These are phyloP conservation scores for Diddensiella transvaalensis DNA, from an alignment of 805 yeast species.

Conservation along the genomic window DNA sequence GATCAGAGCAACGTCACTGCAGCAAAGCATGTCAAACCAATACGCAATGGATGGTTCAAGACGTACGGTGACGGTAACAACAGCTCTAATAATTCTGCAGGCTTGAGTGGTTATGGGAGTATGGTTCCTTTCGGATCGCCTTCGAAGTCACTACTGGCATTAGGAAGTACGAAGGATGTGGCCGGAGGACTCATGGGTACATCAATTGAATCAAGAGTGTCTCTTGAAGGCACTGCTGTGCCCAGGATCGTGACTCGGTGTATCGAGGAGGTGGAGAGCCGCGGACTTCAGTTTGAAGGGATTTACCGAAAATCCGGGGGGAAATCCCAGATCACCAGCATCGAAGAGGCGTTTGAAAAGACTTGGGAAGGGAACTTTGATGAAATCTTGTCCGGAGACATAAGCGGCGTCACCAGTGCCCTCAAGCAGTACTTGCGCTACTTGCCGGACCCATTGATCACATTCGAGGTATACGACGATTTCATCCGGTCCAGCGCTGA, in stretches of 20 bases:
- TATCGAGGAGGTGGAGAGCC: constrained; percentile 67
- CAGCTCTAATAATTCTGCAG: background rate
- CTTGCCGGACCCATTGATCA: constrained; percentile 80
- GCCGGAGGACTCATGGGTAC: constrained; percentile 43
- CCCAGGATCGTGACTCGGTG: constrained; percentile 75
- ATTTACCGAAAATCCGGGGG: constrained; percentile 89
- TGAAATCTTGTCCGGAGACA: constrained; percentile 53
- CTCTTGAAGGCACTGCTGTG: constrained; percentile 54
- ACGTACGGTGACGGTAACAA: background rate
- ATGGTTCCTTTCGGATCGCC: background rate
- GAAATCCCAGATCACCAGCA: constrained; percentile 55
- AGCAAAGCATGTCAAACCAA: constrained; percentile 3
- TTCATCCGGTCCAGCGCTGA: constrained; percentile 50
- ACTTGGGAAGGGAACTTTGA: constrained; percentile 37
- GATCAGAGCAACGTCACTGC: too few relatives aligned
- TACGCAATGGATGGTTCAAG: constrained; percentile 24
- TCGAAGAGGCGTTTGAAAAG: constrained; percentile 39
- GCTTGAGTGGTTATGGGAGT: background rate
- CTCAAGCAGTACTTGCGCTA: constrained; percentile 82
- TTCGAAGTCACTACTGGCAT: background rate
- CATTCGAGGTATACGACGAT: constrained; percentile 62
- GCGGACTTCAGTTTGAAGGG: constrained; percentile 80
- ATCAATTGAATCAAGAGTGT: constrained; percentile 60
- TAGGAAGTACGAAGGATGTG: constrained; percentile 2
- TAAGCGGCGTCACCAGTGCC: constrained; percentile 82